These are phyloP conservation scores for Blepharisma japonicum DNA, from an alignment of 73 alveolate genomes.

Conservation along the genomic window DNA sequence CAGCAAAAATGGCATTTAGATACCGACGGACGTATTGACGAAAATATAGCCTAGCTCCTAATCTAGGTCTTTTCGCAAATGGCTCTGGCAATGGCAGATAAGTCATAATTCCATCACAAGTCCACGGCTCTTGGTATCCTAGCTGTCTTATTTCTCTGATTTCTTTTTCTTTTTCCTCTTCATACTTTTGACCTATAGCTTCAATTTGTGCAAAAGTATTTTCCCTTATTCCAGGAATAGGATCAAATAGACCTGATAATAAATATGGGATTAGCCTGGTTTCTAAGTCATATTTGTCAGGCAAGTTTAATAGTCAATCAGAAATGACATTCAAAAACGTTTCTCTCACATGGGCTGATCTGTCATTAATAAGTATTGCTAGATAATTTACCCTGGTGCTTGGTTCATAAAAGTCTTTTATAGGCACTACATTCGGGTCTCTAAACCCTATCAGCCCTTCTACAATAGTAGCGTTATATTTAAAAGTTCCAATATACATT, in stretches of 20 bases:
- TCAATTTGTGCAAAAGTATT: constrained; percentile 80
- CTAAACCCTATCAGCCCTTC: constrained; percentile 93
- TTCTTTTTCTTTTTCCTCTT: constrained; percentile 92
- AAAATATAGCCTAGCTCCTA: constrained; percentile 90
- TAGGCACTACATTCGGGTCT: constrained; percentile 97
- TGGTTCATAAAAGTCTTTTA: constrained; percentile 94
- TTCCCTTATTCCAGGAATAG: constrained; percentile 80
- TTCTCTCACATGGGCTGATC: constrained; percentile 80
- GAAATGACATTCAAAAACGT: constrained; percentile 84
- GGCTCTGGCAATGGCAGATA: constrained; percentile 83
- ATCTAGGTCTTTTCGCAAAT: constrained; percentile 85
- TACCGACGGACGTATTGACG: constrained; percentile 83
- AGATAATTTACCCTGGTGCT: constrained; percentile 89
- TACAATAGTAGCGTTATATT: constrained; percentile 73
- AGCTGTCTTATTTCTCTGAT: constrained; percentile 87
- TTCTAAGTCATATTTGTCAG: constrained; percentile 95
- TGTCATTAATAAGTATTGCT: constrained; percentile 90
- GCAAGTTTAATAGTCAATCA: constrained; percentile 80
- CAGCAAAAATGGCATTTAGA: constrained; percentile 88
- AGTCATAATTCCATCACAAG: constrained; percentile 70
- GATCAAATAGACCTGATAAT: constrained; percentile 90
- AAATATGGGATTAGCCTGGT: constrained; percentile 94
- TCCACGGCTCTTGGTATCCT: constrained; percentile 92
- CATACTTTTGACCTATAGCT: constrained; percentile 92
- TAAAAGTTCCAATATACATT: constrained; percentile 78